Evolutionary conservation across 1,284 basidiomycete genomes (phyloP).

Genomic region (Naganishia albida): DNA sequence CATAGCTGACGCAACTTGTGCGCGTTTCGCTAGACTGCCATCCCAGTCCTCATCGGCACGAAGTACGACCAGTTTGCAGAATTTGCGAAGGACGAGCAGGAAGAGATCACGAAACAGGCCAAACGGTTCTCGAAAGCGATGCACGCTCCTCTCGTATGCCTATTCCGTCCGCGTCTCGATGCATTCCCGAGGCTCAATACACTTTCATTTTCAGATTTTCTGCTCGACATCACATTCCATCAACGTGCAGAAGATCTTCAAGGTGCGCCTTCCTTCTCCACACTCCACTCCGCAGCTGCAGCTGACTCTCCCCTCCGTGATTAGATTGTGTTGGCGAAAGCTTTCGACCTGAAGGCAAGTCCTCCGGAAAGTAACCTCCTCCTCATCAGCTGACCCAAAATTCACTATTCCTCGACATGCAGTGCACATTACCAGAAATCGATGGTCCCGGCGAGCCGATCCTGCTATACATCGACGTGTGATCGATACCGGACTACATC

Average conservation of each 20-base stretch:
- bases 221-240: constrained; percentile 97
- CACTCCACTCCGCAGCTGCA: neutral
- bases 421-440: constrained; percentile 96
- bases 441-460: constrained; percentile 91
- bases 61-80: constrained; percentile 98
- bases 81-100: constrained; percentile 93
- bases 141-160: constrained; percentile 82
- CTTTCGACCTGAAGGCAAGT: constrained; percentile 55
- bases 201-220: constrained; percentile 66
- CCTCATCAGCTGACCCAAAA: neutral
- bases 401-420: constrained; percentile 54
- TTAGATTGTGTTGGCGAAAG: constrained; percentile 52
- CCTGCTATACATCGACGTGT: constrained; percentile 87
- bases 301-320: constrained; percentile 60
- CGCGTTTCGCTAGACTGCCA: constrained; percentile 86
- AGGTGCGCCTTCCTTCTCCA: constrained; percentile 68
- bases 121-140: constrained; percentile 96
- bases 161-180: constrained; percentile 25
- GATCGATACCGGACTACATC: too few relatives aligned
- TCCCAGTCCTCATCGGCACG: constrained; percentile 93
- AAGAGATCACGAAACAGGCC: constrained; percentile 97
- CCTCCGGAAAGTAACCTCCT: neutral
- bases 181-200: too few relatives aligned
- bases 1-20: neutral
- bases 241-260: constrained; percentile 99